Base-by-base conservation (phyloP, 2,329 filamentous ascomycete species). In the Annulohypoxylon truncatum region DNA sequence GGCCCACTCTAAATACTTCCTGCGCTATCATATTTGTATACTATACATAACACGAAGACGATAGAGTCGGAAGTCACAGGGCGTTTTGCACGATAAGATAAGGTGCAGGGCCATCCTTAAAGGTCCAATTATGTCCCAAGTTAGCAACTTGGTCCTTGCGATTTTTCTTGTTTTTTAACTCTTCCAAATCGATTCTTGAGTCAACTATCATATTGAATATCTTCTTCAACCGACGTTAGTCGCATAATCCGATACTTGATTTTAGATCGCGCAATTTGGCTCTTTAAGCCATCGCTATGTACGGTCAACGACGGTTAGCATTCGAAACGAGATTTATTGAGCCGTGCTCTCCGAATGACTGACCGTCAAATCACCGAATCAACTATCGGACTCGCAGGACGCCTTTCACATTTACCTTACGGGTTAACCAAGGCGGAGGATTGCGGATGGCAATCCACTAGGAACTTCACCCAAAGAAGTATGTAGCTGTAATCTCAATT, bases 331-430 rank as follows among this genome's bases (percentile, higher is more conserved):
- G 54, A 70, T 68, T 57, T 48, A 66, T 64, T 64, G 71, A 72
- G 63, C 68, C 67, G 44, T 58, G 69, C 61, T 71, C 72, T 71
- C 72, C 74, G 73, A 69, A 76, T 76, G 75, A 75, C 73, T 76
- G 74, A 76, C 71, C 73, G 71, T 55, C 71, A 70, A 67, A 58
- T 73, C 46, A 64, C 68, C 40, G 75, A 76, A 70, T 75, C 75
- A 22, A 71, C 69, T 58, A 60, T 75, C 58, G 75, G 75, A 53
- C 67, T 74, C 67, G 71, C 74, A 72, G 75, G 75, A 67, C 74
- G 75, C 65, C 73, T 76, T 69, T 73, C 72, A 50, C 68, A 74
- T 53, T 61, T 70, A 59, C 73, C 75, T 38, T 71, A 70, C 38
- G 69, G 66, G 44, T 44, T 68, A 56, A 66, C 65, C 35, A 73